Base-by-base conservation (phyloP, 495 filamentous ascomycete species). In the Aspergillus biplanus region DNA sequence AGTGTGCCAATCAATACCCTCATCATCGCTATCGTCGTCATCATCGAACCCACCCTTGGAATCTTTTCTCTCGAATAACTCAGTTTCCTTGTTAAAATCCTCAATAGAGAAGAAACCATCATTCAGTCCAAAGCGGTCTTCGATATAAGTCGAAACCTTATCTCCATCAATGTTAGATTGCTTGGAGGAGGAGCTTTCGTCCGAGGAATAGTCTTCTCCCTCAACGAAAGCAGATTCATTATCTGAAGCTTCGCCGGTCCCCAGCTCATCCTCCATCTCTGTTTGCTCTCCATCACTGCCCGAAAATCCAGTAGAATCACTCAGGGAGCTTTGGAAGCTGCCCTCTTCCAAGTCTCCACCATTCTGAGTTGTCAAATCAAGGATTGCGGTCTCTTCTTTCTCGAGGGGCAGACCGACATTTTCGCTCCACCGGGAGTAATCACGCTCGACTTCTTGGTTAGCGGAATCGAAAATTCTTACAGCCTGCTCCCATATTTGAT, bases 31-130 rank as follows among this genome's bases (percentile, higher is more conserved):
- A 33, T 80, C 82, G 58, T 81, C 82, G 52, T 81, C 81, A 53
- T 87, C 84, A 64, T 85, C 84, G 7, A 86, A 84, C 64, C 90
- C 90, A 5, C 87, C 89, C 57, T 80, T 75, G 15, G 73, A 82
- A 77, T 98, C 95, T 72, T 90, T 88, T 66, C 89, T 86, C 72
- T 98, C 96, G 35, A 96, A 83, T 61, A 88, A 85, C 67, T 96
- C 90, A 5, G 92, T 89, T 69, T 96, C 90, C 67, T 88, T 92
- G 82, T 99, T 99, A 83, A 99, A 99, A 56, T 97, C 88, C 63
- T 98, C 93, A 64, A 99, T 96, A 1, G 92, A 97, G 77, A 99
- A 99, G 78, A 99, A 99, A 5, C 92, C 95, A 69, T 99, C 95
- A 71, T 99, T 99, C 21, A 92, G 75, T 13, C 88, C 89, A 64